Evolutionary conservation across 2,329 filamentous ascomycete genomes (phyloP), one percentile per base, ranked within the genome.

Genomic region (Aureobasidium leucospermi): DNA sequence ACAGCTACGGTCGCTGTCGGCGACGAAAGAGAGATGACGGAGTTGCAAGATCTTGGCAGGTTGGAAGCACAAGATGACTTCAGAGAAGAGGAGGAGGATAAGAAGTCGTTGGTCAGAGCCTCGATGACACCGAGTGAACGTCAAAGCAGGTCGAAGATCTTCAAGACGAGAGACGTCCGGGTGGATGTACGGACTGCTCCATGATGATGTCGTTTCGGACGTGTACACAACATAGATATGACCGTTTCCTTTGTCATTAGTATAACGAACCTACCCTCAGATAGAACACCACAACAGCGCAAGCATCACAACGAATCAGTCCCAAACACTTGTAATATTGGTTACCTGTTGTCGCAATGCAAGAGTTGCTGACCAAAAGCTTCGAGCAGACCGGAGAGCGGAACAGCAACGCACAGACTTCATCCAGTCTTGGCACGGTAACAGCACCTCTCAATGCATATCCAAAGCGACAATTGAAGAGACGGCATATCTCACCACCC

Each of bases 331-430:
- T 36, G 34, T 9, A 13, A 36, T 36, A 13, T 36, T 13, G 34
- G 13, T 36, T 42, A 15, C 23, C 23, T 23, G 39, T 32, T n/a
- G 10, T 9, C 28, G 29, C 23, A 13, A 42, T 6, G 16, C 3
- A 49, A 38, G 32, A 7, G 16, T 23, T 56, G 52, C 52, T 56
- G 52, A 56, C 52, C 52, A 56, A 56, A 56, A 56, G 31, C 41
- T 15, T 39, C 49, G 31, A 41, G 36, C 16, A 32, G n/a, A 45
- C 28, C 51, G 51, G 51, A 55, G 29, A 53, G 48, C 48, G 48
- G 34, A 16, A 52, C 29, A 11, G 23, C 38, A 29, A 32, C 52
- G 42, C 55, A 58, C 55, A 34, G 34, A n/a, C 4, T 34, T 39
- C 9, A 3, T 13, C 11, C 29, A 39, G 32, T 58, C 55, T 58